A percentile compares a stretch with the other conserved stretches of the same genome.
These are phyloP conservation scores for Irpex sp. DNA, from an alignment of 1,284 basidiomycete species.

Conservation along the genomic window DNA sequence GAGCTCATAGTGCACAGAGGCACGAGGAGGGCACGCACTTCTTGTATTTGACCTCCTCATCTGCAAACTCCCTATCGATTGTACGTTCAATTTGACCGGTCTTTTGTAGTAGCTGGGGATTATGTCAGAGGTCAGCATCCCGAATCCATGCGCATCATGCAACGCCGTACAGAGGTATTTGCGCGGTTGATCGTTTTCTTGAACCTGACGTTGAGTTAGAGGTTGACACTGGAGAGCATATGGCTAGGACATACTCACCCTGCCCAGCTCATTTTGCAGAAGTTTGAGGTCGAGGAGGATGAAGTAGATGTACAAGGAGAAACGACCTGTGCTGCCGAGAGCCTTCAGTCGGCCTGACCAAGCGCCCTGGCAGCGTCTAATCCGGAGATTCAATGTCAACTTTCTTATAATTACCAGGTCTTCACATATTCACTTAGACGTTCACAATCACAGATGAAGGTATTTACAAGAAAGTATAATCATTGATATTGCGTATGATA, in stretches of 20 bases:
- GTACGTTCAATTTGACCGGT: slow-evolving; percentile 97
- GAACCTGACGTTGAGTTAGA: slow-evolving; percentile 47
- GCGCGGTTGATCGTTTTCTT: slow-evolving; percentile 94
- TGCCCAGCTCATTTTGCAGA: slow-evolving; percentile 41
- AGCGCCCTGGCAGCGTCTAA: not conserved
- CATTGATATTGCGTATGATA: too few species aligned
- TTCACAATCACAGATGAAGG: too few species aligned
- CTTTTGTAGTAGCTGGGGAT: slow-evolving; percentile 80
- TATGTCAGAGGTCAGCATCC: slow-evolving; percentile 10
- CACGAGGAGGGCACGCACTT: slow-evolving; percentile 46
- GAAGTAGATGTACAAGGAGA: not conserved
- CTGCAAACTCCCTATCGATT: slow-evolving; percentile 88
- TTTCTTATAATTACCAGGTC: too few species aligned
- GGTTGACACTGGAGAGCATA: not conserved
- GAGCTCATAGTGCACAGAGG: not conserved
- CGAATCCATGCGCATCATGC: slow-evolving; percentile 8
- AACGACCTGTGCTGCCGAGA: not conserved
- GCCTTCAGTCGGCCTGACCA: not conserved
- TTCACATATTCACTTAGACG: too few species aligned
- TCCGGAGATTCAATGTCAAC: too few species aligned
- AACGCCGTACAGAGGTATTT: slow-evolving; percentile 69
- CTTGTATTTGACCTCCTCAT: slow-evolving; percentile 89
- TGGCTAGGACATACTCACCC: slow-evolving; percentile 28
- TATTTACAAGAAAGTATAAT: too few species aligned
- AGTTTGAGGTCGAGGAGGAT: not conserved